Base-by-base conservation (phyloP, 202 grass and related monocot species). In the Hordeum pubiflorum region DNA sequence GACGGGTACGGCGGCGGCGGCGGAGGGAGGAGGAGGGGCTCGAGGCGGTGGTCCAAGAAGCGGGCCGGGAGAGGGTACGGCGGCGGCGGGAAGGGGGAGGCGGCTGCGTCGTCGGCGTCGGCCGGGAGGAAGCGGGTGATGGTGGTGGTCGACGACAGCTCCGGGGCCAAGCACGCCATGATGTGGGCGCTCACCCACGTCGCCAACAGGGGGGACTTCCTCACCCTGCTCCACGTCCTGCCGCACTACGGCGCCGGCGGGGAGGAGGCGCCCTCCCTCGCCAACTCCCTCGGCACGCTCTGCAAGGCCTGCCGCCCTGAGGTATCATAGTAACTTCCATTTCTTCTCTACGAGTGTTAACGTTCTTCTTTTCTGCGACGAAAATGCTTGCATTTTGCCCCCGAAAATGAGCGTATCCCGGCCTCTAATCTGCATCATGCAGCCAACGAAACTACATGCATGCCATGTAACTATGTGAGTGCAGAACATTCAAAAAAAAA, bases 141-240 rank as follows among this genome's bases (percentile, higher is more conserved):
- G 83, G 92, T 99, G 44, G 91, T 96, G 79, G 84, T 96, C 22
- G 96, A 99, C 48, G 70, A 88, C 20, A 93, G 78, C 85, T 73
- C 83, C 0, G 81, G 89, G 18, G 80, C 92, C n/a, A 96, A 96
- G 92, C 88, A 96, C 78, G 89, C 92, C 70, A 93, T 99, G 96
- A 93, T 90, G 92, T 96, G 96, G 96, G 96, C 96, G 37, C 89
- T 99, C 29, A 99, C 96, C 24, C 96, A 99, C 83, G 92, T 99
- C 50, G 87, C 96, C 62, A 93, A 84, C 89, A 88, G 83, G 56
- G 92, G 96, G 2, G 96, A 99, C 85, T 86, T 98, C 80, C 85
- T 98, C 80, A 98, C 96, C 32, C 90, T 98, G 13, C 87, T 98
- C 67, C 92, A 93, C 84, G 87, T 95, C 76, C 66, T 95, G 36